Percentiles rank a stretch among this genome's conserved stretches.
phyloP scores from a whole-genome alignment of 495 filamentous ascomycete species.

The Aspergillus ostianus region DNA sequence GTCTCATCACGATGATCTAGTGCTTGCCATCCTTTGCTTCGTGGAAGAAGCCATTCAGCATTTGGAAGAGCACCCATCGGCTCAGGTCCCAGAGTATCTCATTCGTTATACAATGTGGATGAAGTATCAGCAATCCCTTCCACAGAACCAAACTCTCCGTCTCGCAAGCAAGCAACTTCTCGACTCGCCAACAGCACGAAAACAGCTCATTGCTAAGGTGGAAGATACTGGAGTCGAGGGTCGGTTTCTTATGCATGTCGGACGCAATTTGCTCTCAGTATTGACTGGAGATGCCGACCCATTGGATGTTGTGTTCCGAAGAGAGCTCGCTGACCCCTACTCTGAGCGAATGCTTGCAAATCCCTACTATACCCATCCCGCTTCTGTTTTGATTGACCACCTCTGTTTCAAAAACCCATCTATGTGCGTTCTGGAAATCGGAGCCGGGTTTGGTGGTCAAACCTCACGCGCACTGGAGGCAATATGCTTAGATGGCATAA shows the following conservation, averaged over 20 bases:
- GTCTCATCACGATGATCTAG: background rate
- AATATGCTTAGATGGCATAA: no score
- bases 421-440: no score
- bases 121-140: background rate
- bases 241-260: slow-evolving; percentile 4
- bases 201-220: background rate
- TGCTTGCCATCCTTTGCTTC: background rate
- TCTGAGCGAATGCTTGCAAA: background rate
- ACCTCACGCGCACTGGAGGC: no score
- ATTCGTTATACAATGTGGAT: background rate
- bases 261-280: slow-evolving; percentile 1
- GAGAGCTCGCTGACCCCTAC: background rate
- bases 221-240: background rate
- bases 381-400: background rate
- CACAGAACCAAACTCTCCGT: background rate
- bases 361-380: slow-evolving; percentile 2
- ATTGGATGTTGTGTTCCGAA: slow-evolving; percentile 3
- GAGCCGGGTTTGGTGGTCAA: no score
- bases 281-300: background rate
- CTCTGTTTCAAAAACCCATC: no score
- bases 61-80: background rate
- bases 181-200: background rate
- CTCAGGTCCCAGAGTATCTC: background rate
- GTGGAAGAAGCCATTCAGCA: background rate
- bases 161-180: background rate